Percentiles rank a stretch among this genome's conserved stretches.
phyloP scores from a whole-genome alignment of 768 basidiomycete species.

The Leccinellum rugosiceps region DNA sequence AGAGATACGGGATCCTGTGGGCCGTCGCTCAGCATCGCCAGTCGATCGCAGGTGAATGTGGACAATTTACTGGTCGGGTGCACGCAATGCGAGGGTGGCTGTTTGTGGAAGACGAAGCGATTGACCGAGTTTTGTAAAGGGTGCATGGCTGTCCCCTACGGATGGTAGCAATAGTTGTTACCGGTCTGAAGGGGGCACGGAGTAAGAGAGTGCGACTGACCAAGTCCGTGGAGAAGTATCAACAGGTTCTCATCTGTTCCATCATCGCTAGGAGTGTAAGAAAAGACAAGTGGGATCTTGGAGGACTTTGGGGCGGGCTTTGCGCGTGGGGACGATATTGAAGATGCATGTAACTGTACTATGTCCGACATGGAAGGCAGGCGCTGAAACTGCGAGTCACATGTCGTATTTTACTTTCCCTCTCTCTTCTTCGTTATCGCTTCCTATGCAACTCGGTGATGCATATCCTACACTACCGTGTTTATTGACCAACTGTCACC shows the following conservation, averaged over 20 bases:
- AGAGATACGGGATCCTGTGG: constrained; percentile 69
- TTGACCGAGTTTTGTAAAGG: constrained; percentile 72
- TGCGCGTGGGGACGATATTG: constrained; percentile 26
- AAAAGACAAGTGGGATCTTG: constrained; percentile 53
- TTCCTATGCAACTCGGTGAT: no score
- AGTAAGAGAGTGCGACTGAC: constrained; percentile 37
- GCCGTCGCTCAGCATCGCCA: constrained; percentile 8
- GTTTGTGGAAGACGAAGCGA: constrained; percentile 87
- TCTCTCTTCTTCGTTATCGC: no score
- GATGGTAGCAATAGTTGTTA: background rate
- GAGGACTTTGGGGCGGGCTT: constrained; percentile 50
- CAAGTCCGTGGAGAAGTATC: constrained; percentile 82
- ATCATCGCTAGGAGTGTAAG: constrained; percentile 72
- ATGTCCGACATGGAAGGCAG: no score
- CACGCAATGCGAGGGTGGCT: constrained; percentile 76
- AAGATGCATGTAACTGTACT: constrained; percentile 19
- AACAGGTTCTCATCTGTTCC: constrained; percentile 85
- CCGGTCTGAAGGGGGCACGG: background rate
- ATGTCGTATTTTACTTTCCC: background rate
- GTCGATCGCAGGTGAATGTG: background rate
- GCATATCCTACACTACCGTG: no score
- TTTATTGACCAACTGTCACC: no score
- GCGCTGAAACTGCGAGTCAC: no score
- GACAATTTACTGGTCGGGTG: constrained; percentile 63
- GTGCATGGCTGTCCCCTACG: constrained; percentile 75